Percentiles rank a stretch among this genome's conserved stretches.
phyloP scores from a whole-genome alignment of 1,284 basidiomycete species.

The Apiotrichum mycotoxinovorans region DNA sequence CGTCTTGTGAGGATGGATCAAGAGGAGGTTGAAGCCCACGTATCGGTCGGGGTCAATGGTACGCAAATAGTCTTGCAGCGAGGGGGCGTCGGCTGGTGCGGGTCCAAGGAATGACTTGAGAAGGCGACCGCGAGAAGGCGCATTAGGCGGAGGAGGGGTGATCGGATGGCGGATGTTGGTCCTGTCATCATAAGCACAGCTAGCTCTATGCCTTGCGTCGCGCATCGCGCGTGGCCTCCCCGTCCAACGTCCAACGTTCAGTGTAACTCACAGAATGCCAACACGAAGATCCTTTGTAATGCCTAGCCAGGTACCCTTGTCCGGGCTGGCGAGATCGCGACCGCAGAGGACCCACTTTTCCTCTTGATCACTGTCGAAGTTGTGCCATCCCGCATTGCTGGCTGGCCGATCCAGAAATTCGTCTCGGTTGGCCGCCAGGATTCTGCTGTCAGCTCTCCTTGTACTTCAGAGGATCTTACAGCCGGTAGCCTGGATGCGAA shows the following conservation, averaged over 20 bases:
- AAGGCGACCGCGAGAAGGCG: constrained; percentile 37
- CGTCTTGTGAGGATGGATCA: constrained; percentile 30
- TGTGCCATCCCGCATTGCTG: constrained; percentile 42
- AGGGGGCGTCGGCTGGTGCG: constrained; percentile 8
- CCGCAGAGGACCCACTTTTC: constrained; percentile 32
- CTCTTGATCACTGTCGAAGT: constrained; percentile 25
- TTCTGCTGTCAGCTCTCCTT: constrained; percentile 17
- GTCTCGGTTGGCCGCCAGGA: constrained; percentile 47
- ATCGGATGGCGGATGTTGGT: constrained; percentile 42
- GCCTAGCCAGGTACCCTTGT: constrained; percentile 44
- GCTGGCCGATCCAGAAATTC: constrained; percentile 44
- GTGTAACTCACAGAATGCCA: constrained; percentile 37
- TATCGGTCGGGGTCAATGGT: constrained; percentile 25
- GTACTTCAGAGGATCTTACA: constrained; percentile 24
- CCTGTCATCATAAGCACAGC: constrained; percentile 17
- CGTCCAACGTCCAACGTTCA: neutral
- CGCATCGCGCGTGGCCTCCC: no score
- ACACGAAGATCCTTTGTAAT: constrained; percentile 40
- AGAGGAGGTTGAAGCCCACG: constrained; percentile 48
- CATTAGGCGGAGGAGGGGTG: constrained; percentile 19
- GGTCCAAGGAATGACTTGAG: constrained; percentile 34
- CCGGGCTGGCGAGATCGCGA: constrained; percentile 28
- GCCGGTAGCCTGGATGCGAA: constrained; percentile 38
- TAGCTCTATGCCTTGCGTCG: no score
- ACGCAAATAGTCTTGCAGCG: constrained; percentile 26